Percentiles rank a stretch among this genome's conserved stretches.
These are phyloP conservation scores for Jamesozyma hellenica DNA, from an alignment of 805 yeast species.

Conservation along the genomic window DNA sequence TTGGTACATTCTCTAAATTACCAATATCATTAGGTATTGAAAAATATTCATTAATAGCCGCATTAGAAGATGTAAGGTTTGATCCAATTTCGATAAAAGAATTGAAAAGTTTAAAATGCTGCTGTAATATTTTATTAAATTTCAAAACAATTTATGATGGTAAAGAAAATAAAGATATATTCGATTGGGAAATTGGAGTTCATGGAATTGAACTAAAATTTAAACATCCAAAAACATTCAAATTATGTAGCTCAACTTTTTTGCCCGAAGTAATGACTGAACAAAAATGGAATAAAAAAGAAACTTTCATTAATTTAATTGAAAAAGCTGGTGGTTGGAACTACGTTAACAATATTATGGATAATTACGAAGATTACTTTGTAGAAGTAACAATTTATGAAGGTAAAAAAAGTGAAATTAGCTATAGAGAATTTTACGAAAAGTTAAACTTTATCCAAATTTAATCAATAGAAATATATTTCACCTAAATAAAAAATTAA, in stretches of 20 bases:
- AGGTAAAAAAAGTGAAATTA: slow-evolving; percentile 39
- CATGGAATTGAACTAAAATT: slow-evolving; percentile 71
- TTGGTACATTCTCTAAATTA: slow-evolving; percentile 69
- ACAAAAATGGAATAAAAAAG: slow-evolving; percentile 61
- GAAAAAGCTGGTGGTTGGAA: slow-evolving; percentile 52
- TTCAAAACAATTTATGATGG: slow-evolving; percentile 30
- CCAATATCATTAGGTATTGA: slow-evolving; percentile 48
- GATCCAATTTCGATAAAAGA: slow-evolving; percentile 50
- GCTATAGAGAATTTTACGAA: slow-evolving; percentile 34
- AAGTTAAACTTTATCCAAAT: slow-evolving; percentile 1
- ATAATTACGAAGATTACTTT: slow-evolving; percentile 24
- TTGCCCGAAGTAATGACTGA: slow-evolving; percentile 85
- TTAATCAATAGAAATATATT: no score
- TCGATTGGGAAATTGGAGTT: slow-evolving; percentile 71
- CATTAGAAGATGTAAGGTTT: slow-evolving; percentile 72
- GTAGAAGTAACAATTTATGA: slow-evolving; percentile 45
- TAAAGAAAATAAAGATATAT: slow-evolving; percentile 39
- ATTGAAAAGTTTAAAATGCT: slow-evolving; percentile 36
- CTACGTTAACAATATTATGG: slow-evolving; percentile 26
- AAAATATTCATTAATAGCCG: slow-evolving; percentile 56
- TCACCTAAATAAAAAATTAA: not conserved
- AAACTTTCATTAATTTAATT: slow-evolving; percentile 63
- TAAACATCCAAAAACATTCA: slow-evolving; percentile 27
- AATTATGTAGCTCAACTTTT: slow-evolving; percentile 61
- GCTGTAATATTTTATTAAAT: slow-evolving; percentile 32